Base-by-base conservation (phyloP, 805 yeast genomes). In the Debaryomyces tyrocola region DNA sequence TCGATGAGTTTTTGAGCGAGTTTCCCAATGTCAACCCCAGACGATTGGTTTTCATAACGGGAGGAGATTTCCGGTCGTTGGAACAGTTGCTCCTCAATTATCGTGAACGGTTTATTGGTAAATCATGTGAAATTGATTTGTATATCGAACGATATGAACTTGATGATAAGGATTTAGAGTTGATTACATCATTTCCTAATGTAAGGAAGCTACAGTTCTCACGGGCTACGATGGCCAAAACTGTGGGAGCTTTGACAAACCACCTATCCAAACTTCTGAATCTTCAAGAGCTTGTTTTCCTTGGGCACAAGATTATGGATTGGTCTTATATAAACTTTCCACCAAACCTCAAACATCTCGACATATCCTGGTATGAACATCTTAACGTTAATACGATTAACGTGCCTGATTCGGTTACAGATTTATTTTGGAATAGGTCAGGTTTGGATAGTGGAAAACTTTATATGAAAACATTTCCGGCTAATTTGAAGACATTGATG, bases 301-400 rank as follows among this genome's bases (percentile, higher is more conserved):
- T 70, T 44, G 73, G 69, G 6, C 74, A 69, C 45, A 57, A 55
- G 5, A 55, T 66, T 3, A 41, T 47, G 5, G 48, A 62, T 39
- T 70, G 75, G 75, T 44, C 61, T 0, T 46, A 43, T 3, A 53
- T 61, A 10, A 20, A 15, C 3, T 55, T 69, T n/a, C 75, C 75
- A 0, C 44, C 47, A 0, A 52, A 43, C 20, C 50, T 69, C 29
- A 45, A 40, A 10, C 63, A 63, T 38, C 47, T 70, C 33, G 75
- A 70, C 45, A 41, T 63, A n/a, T 70, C 75, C 9, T 70, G 76
- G 76, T 56, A 56, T 24, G 50, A 56, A 2, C 45, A 37, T 7
- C 54, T 62, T 2, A 57, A 64, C 37, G 51, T 65, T n/a, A 37
- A 47, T 12, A 57, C 67, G 0, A 47, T 70, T 14, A 24, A 40